Conservation (phyloP, 345 rosid genomes). For the Camelina hispida region DNA sequence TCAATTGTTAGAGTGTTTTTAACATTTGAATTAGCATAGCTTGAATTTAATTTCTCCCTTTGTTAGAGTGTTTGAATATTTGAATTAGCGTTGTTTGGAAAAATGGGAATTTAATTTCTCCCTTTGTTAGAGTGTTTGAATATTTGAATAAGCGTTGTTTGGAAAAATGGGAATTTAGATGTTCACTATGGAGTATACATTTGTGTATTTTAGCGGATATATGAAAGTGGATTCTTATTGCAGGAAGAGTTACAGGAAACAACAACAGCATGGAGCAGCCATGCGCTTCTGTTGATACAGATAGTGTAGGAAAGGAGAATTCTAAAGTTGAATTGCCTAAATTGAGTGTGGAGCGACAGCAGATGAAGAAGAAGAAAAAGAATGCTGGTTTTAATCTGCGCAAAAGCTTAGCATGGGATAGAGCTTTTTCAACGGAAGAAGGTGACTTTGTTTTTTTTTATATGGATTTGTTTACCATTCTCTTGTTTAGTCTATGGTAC, state of each 20-base stretch:
- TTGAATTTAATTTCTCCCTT: neutral
- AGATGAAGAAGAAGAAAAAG: constrained; percentile 91
- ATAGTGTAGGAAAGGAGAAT: constrained; percentile 57
- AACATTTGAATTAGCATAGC: neutral
- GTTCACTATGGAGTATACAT: neutral
- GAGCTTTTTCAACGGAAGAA: constrained; percentile 90
- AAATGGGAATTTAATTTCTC: too few species aligned
- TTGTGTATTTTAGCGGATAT: constrained; percentile 12
- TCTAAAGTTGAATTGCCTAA: constrained; percentile 53
- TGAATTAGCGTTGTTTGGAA: too few species aligned
- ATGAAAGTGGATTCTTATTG: constrained; percentile 1
- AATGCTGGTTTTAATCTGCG: constrained; percentile 77
- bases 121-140: neutral
- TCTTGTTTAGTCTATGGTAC: constrained; percentile 8
- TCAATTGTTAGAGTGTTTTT: neutral
- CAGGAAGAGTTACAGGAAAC: constrained; percentile 41
- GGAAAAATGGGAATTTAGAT: neutral
- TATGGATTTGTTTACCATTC: neutral
- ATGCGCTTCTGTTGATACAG: constrained; percentile 33
- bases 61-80: neutral
- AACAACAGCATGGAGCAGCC: constrained; percentile 38
- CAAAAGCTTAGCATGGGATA: constrained; percentile 93
- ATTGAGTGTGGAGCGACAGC: constrained; percentile 67
- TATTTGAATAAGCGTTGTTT: too few species aligned
- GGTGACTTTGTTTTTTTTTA: constrained; percentile 49